Evolutionary conservation across 164 flowering plant genomes (phyloP).

Genomic region (Aristolochia fimbriata): DNA sequence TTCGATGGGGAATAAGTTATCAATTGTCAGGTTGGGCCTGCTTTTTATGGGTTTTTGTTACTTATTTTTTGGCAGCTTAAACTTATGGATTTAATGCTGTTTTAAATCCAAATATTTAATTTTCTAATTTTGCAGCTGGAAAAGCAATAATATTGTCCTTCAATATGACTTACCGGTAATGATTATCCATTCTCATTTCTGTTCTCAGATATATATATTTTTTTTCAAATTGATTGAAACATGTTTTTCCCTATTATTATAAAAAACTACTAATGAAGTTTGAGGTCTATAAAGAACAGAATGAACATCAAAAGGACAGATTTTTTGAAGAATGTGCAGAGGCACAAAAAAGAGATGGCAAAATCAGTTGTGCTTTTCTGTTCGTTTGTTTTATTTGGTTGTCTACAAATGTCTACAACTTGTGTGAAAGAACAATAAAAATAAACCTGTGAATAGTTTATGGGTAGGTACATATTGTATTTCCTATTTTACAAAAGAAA

Average conservation of each 20-base stretch:
- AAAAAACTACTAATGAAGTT: background rate
- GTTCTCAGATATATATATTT: background rate
- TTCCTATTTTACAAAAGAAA: no score
- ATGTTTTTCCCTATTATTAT: background rate
- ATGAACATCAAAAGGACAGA: no score
- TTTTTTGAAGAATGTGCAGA: no score
- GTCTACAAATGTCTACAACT: no score
- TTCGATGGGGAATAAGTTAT: constrained; percentile 66
- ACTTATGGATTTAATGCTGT: background rate
- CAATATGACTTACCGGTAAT: constrained; percentile 74
- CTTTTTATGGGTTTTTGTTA: background rate
- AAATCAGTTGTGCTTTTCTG: no score
- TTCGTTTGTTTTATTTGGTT: no score
- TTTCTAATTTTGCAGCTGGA: constrained; percentile 39
- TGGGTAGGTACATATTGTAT: no score
- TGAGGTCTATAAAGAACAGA: no score
- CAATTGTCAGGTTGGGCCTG: constrained; percentile 54
- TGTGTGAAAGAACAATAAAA: no score
- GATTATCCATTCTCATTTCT: background rate
- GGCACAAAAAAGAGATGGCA: no score
- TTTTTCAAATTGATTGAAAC: background rate
- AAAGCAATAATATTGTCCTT: constrained; percentile 63
- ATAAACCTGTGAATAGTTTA: no score
- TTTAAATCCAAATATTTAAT: background rate
- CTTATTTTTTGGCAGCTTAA: background rate